These are phyloP conservation scores for Botryosphaeria dothidea DNA, from an alignment of 2,329 filamentous ascomycete genomes.

Conservation along the genomic window DNA sequence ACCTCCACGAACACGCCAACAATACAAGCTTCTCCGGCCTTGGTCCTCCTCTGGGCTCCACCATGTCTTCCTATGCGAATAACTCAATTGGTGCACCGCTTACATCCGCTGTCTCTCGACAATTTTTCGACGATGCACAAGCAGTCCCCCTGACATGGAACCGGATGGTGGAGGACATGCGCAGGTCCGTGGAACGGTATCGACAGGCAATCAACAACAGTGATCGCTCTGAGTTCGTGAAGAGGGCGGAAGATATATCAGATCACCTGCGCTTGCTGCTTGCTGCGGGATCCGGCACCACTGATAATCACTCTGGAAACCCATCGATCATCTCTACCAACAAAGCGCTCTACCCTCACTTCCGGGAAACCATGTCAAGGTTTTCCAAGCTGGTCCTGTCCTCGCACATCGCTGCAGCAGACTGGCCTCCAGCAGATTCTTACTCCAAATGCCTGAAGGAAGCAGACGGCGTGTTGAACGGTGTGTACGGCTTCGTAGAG, in stretches of 20 bases:
- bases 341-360: slow-evolving; percentile 94
- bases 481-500: slow-evolving; percentile 95
- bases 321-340: slow-evolving; percentile 99
- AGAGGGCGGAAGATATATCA: slow-evolving; percentile 94
- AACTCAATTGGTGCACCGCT: slow-evolving; percentile 46
- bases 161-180: slow-evolving; percentile 88
- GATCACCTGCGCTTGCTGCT: slow-evolving; percentile 91
- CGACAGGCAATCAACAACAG: slow-evolving; percentile 83
- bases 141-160: slow-evolving; percentile 84
- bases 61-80: slow-evolving; percentile 57
- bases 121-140: slow-evolving; percentile 88
- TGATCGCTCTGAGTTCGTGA: slow-evolving; percentile 86
- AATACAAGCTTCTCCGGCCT: slow-evolving; percentile 45
- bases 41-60: slow-evolving; percentile 52
- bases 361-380: slow-evolving; percentile 99
- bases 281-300: slow-evolving; percentile 94
- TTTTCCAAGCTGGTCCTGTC: slow-evolving; percentile 99
- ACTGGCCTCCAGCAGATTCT: slow-evolving; percentile 92
- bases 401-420: slow-evolving; percentile 93
- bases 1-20: slow-evolving; percentile 34
- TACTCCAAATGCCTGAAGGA: slow-evolving; percentile 94
- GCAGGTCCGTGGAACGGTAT: slow-evolving; percentile 84
- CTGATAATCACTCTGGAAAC: slow-evolving; percentile 97
- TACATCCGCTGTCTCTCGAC: slow-evolving; percentile 64
- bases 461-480: slow-evolving; percentile 92